These are phyloP conservation scores for Prunus fruticosa DNA, from an alignment of 306 rosid genomes.

Conservation along the genomic window DNA sequence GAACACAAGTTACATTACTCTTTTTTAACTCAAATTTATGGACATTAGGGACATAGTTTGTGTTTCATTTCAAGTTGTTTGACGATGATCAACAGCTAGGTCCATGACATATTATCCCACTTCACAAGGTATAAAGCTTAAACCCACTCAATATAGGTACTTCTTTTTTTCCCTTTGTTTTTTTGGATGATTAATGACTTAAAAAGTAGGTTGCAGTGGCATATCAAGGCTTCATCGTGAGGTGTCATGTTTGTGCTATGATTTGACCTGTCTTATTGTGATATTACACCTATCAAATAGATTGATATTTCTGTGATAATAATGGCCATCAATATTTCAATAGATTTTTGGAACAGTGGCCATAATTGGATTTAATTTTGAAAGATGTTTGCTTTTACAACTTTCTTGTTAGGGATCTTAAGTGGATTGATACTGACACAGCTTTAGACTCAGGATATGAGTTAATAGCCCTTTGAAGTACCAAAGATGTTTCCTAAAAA, in stretches of 20 bases:
- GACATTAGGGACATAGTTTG: too few species aligned
- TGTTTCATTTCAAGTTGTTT: too few species aligned
- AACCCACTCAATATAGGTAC: too few species aligned
- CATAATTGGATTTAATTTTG: not conserved
- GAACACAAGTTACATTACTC: too few species aligned
- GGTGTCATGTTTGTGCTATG: not conserved
- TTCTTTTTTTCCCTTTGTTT: too few species aligned
- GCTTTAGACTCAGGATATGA: too few species aligned
- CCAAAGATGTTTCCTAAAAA: constrained; percentile 50
- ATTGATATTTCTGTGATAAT: not conserved
- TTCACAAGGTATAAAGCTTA: too few species aligned
- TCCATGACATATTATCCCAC: too few species aligned
- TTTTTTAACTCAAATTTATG: too few species aligned
- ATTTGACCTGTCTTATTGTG: not conserved
- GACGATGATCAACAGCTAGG: too few species aligned
- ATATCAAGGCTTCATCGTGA: not conserved
- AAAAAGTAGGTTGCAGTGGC: not conserved
- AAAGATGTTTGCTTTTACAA: not conserved
- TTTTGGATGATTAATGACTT: too few species aligned
- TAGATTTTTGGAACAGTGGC: not conserved
- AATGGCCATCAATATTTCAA: not conserved
- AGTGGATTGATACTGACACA: constrained; percentile 33
- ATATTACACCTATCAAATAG: too few species aligned
- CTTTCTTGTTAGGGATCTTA: constrained; percentile 8
- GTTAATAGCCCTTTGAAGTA: constrained; percentile 67